Evolutionary conservation across 345 rosid species (phyloP).

Genomic region (Jatropha curcas): DNA sequence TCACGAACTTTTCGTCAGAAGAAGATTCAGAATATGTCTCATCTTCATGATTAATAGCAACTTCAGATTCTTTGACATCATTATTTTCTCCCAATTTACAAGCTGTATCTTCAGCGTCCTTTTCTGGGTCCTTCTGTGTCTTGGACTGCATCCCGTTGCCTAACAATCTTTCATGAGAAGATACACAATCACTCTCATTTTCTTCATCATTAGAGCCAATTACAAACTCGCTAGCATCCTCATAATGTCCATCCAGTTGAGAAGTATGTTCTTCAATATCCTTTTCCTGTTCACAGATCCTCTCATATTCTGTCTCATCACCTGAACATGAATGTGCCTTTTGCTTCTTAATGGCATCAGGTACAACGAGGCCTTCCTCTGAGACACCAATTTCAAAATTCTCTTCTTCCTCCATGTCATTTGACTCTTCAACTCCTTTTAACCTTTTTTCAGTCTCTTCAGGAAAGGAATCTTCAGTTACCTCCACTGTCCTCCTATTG

Average conservation of each 20-base stretch:
- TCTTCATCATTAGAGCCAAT: conserved; percentile 12
- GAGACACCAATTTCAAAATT: conserved; percentile 40
- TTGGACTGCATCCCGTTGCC: conserved; percentile 8
- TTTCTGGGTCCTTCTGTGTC: background rate
- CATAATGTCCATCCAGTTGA: conserved; percentile 9
- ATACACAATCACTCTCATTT: conserved; percentile 7
- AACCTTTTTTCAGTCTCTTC: conserved; percentile 43
- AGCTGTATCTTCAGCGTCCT: conserved; percentile 4
- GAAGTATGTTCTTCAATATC: conserved; percentile 38
- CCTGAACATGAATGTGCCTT: conserved; percentile 36
- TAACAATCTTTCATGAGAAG: conserved; percentile 8
- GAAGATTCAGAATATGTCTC: conserved; percentile 25
- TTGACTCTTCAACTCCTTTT: conserved; percentile 37
- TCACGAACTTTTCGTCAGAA: conserved; percentile 34
- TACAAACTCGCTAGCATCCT: conserved; percentile 22
- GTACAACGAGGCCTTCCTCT: conserved; percentile 36
- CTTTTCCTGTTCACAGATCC: conserved; percentile 33
- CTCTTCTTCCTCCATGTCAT: conserved; percentile 37
- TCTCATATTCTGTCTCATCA: conserved; percentile 28
- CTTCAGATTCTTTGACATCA: conserved; percentile 32
- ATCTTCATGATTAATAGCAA: conserved; percentile 28
- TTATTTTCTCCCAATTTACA: conserved; percentile 41
- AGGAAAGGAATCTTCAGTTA: conserved; percentile 28
- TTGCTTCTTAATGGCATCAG: conserved; percentile 38
- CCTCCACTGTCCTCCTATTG: conserved; percentile 28